Percentiles rank a stretch among this genome's conserved stretches.
Evolutionary conservation across 2,329 filamentous ascomycete genomes (phyloP).

Genomic region (Cercospora sp.): DNA sequence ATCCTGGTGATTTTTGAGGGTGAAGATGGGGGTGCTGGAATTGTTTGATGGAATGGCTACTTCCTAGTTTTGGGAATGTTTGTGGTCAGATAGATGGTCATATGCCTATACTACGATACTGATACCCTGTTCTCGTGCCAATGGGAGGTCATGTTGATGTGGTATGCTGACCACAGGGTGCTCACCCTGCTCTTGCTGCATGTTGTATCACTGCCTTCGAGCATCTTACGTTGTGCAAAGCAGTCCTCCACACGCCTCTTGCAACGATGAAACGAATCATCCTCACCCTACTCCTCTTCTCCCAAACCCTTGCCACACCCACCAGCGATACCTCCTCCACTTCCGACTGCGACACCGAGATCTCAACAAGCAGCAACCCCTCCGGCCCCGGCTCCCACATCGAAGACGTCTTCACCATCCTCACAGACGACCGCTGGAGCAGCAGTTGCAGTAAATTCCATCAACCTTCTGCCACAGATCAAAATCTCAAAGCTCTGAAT

Average conservation of each 20-base stretch:
- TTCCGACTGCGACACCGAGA: neutral
- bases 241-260: neutral
- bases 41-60: neutral
- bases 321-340: neutral
- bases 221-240: neutral
- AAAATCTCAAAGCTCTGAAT: neutral
- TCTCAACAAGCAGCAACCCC: neutral
- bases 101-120: neutral
- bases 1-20: neutral
- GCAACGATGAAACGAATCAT: neutral
- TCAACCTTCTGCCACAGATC: neutral
- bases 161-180: neutral
- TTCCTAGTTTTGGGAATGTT: neutral
- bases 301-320: neutral
- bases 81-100: neutral
- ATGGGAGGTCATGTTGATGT: neutral
- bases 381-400: neutral
- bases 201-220: neutral
- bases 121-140: neutral
- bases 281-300: neutral
- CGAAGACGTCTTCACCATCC: conserved; percentile 4
- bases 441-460: neutral
- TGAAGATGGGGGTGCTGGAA: neutral
- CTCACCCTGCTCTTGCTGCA: neutral
- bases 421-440: neutral